Percentiles rank a stretch among this genome's conserved stretches.
Evolutionary conservation across 2,329 filamentous ascomycete genomes (phyloP).

Genomic region (Chaetoscypha palmicola): DNA sequence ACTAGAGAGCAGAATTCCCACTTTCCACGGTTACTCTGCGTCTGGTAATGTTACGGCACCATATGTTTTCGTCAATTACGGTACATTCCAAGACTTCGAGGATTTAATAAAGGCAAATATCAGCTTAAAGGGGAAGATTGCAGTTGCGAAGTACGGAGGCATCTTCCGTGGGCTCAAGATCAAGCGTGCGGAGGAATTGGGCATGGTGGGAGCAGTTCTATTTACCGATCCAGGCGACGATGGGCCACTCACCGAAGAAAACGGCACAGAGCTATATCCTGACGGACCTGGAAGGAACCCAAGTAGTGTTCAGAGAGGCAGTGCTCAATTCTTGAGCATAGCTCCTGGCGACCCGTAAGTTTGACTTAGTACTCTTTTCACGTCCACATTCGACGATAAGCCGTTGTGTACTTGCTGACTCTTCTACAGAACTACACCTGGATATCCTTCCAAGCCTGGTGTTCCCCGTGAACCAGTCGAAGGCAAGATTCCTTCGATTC

Average conservation of each 20-base stretch:
- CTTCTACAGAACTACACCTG: slow-evolving; percentile 73
- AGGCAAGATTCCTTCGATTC: slow-evolving; percentile 70
- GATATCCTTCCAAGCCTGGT: slow-evolving; percentile 89
- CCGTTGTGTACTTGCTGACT: slow-evolving; percentile 40
- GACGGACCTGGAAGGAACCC: slow-evolving; percentile 81
- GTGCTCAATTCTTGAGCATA: slow-evolving; percentile 70
- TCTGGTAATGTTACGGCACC: slow-evolving; percentile 83
- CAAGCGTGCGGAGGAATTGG: slow-evolving; percentile 84
- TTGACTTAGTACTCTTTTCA: not conserved
- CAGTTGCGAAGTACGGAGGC: slow-evolving; percentile 75
- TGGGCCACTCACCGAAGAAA: slow-evolving; percentile 70
- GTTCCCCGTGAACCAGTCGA: slow-evolving; percentile 66
- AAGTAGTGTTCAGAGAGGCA: slow-evolving; percentile 84
- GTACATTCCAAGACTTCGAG: slow-evolving; percentile 78
- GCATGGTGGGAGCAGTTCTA: slow-evolving; percentile 77
- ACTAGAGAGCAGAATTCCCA: slow-evolving; percentile 67
- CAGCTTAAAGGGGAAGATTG: slow-evolving; percentile 76
- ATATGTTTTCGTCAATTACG: slow-evolving; percentile 88
- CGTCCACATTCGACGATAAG: too few species aligned
- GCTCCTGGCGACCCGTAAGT: slow-evolving; percentile 67
- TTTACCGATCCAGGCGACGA: slow-evolving; percentile 90
- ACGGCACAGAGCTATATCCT: slow-evolving; percentile 74
- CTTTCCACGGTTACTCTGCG: slow-evolving; percentile 92
- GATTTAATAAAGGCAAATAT: slow-evolving; percentile 71
- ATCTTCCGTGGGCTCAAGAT: slow-evolving; percentile 89